These are phyloP conservation scores for Ogataea henricii DNA, from an alignment of 805 yeast genomes.

Conservation along the genomic window DNA sequence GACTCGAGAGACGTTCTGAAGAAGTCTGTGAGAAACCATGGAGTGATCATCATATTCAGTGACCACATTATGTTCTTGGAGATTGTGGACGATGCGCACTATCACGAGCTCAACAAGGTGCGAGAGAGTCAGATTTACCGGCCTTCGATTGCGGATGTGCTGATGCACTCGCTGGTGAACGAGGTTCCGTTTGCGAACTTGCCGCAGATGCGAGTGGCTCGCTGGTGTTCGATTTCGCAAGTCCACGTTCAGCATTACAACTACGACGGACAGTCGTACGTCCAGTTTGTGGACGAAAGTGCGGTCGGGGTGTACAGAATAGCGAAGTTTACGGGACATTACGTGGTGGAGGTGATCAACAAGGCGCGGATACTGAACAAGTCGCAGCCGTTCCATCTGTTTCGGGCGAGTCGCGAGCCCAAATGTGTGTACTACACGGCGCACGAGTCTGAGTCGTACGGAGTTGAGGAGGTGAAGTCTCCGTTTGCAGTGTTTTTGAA, in stretches of 20 bases:
- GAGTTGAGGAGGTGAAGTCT: constrained; percentile 56
- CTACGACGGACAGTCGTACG: constrained; percentile 28
- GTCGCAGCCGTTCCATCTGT: constrained; percentile 83
- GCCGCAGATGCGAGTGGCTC: constrained; percentile 68
- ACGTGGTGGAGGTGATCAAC: constrained; percentile 57
- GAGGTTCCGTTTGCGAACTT: constrained; percentile 70
- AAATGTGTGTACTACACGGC: constrained; percentile 62
- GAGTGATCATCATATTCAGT: constrained; percentile 74
- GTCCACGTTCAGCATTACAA: constrained; percentile 51
- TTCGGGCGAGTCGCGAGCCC: constrained; percentile 44
- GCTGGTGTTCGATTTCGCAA: constrained; percentile 65
- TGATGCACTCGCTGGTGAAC: constrained; percentile 89
- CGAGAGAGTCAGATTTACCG: constrained; percentile 32
- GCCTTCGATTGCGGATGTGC: constrained; percentile 72
- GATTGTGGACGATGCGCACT: constrained; percentile 48
- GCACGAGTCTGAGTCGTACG: constrained; percentile 57
- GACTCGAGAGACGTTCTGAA: constrained; percentile 38
- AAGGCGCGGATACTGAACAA: constrained; percentile 76
- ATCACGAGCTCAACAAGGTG: constrained; percentile 23
- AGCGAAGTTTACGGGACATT: constrained; percentile 32
- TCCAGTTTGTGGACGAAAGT: constrained; percentile 30
- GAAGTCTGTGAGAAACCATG: constrained; percentile 39
- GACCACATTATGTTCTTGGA: constrained; percentile 72
- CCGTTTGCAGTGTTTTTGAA: constrained; percentile 70
- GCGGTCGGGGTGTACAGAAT: constrained; percentile 27